Evolutionary conservation across 306 rosid species (phyloP).

Genomic region (Prunus armeniaca): DNA sequence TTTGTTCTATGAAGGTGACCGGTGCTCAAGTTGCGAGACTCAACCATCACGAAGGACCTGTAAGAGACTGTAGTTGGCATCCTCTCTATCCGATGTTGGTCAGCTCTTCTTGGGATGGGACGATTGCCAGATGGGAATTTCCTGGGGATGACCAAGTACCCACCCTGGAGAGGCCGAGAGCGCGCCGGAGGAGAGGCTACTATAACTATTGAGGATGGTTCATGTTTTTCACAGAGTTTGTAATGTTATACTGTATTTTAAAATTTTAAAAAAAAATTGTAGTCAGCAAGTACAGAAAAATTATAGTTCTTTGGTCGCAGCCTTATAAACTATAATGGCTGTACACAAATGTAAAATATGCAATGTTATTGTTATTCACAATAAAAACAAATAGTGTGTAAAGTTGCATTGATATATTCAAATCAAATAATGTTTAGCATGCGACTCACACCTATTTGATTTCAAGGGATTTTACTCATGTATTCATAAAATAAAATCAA

Average conservation of each 20-base stretch:
- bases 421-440: background rate
- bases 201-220: background rate
- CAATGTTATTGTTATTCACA: background rate
- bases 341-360: background rate
- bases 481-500: too few relatives aligned
- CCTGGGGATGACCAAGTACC: slow-evolving; percentile 50
- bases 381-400: background rate
- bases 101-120: slow-evolving; percentile 98
- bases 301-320: background rate
- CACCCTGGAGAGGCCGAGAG: background rate
- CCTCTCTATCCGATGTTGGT: slow-evolving; percentile 69
- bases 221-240: background rate
- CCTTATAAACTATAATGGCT: background rate
- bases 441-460: too few relatives aligned
- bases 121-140: slow-evolving; percentile 77
- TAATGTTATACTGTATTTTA: background rate
- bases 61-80: slow-evolving; percentile 97
- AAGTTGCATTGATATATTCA: background rate
- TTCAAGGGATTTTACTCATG: too few relatives aligned
- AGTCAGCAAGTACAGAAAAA: background rate
- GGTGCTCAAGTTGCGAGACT: slow-evolving; percentile 84
- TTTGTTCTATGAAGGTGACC: slow-evolving; percentile 46
- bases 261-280: background rate
- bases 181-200: background rate
- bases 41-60: slow-evolving; percentile 81